phyloP scores from a whole-genome alignment of 169 alveolate species.

The Toxoplasma gondii region DNA sequence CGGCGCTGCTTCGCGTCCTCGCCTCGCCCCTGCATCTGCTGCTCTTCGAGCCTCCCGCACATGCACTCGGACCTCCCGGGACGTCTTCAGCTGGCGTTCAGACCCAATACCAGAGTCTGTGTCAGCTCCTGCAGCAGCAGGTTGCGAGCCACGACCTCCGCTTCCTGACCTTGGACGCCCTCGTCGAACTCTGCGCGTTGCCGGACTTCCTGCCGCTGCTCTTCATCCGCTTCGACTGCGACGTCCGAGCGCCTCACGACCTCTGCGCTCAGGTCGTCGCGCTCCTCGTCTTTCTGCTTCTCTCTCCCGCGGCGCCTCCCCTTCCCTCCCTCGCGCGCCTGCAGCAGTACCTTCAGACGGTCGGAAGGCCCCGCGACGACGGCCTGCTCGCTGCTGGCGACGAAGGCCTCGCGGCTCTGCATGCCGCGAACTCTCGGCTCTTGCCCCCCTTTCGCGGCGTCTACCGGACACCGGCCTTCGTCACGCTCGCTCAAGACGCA shows the following conservation, averaged over 20 bases:
- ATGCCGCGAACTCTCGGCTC: not conserved
- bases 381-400: not conserved
- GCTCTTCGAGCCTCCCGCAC: not conserved
- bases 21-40: not conserved
- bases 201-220: constrained; percentile 4
- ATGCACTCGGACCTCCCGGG: not conserved
- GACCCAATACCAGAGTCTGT: not conserved
- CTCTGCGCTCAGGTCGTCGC: constrained; percentile 4
- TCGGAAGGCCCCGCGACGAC: not conserved
- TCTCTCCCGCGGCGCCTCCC: not conserved
- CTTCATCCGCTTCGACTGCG: constrained; percentile 13
- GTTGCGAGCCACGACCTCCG: not conserved
- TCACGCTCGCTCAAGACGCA: not conserved
- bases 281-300: not conserved
- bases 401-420: not conserved
- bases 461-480: constrained; percentile 1
- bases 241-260: not conserved
- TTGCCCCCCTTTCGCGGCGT: constrained; percentile 30
- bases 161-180: not conserved
- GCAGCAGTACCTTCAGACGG: not conserved
- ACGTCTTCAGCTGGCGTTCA: not conserved
- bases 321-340: not conserved
- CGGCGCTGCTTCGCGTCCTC: constrained; percentile 3
- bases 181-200: constrained; percentile 12
- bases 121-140: constrained; percentile 4